Base-by-base conservation (phyloP, 208 protist species). In the Angomonas ambiguus region DNA sequence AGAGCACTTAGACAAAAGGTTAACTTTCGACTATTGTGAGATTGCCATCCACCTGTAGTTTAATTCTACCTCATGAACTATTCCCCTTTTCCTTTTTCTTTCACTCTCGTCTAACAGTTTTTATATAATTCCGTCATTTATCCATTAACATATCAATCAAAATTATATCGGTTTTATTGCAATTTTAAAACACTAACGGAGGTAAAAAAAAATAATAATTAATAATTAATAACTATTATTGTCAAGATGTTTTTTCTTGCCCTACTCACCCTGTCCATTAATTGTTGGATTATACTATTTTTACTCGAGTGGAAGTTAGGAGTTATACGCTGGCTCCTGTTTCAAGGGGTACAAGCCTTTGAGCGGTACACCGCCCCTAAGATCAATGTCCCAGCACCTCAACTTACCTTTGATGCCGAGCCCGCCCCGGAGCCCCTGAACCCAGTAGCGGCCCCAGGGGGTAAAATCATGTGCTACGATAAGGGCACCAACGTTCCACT, bases 381-480 rank as follows among this genome's bases (percentile, higher is more conserved):
- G 48, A 95, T 95, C 51, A 62, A 63, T 16, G 90, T 95, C 8
- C 82, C 84, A 25, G 57, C 79, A 33, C 90, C 90, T 5, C 49
- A 65, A 53, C 58, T 76, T 42, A 85, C 72, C 51, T 95, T 93
- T 65, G 65, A 78, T 20, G 66, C 48, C 13, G 31, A 62, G 18
- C 85, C 90, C 2, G 69, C 80, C 1, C 33, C 76, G 10, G 51
- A 80, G 51, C 69, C 79, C 11, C 90, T 95, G 30, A 82, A 80
- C 60, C 90, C 90, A 3, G 80, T 71, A 63, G 75, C 90, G 11
- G 86, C 65, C 6, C 83, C 85, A 0, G 75, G 85, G 32, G 85
- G 80, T 13, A 78, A 79, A n/a, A 92, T 95, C 66, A 85, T 86
- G 66, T 95, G 87, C 72, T 95, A 92, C 58, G 90, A 95, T 71